Evolutionary conservation across 345 rosid genomes (phyloP), one percentile per base, ranked within the genome.

Genomic region (Eucalyptus caleyi): DNA sequence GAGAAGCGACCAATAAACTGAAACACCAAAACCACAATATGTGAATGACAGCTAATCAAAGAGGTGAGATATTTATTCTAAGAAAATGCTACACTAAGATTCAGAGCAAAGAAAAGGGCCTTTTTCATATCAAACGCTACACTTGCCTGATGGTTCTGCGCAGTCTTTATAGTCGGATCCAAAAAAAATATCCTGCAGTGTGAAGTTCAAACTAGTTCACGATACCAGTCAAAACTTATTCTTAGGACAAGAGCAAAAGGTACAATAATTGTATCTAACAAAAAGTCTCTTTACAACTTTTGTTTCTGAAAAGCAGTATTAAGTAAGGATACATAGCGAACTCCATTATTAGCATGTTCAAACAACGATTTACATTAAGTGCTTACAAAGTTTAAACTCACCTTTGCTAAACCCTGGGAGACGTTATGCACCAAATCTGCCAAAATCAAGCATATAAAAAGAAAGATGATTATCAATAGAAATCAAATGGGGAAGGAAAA

Each of bases 1-100:
- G 40, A 97, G 95, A 44, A 97, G 90, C 16, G 99, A 95, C 99
- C 97, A 97, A 89, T 96, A 94, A 67, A 96, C 99, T 96, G 96
- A 85, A 91, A 89, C 56, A 89, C 23, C 23, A 45, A 82, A 89
- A 34, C 69, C 49, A 90, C 45, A 30, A n/a, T 7, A 50, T 21
- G 53, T 42, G 67, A 34, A 32, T 16, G 83, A 21, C 83, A 77
- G 83, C 27, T 37, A 72, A 72, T 40, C 83, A 77, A 77, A 6
- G 83, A 77, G 16, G 24, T 40, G 85, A 77, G 85, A 77, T 40
- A 77, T 37, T 77, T 65, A 65, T 65, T n/a, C 37, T n/a, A 16
- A n/a, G 34, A 77, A 77, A 40, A 21, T 2, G 30, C 47, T 40
- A 77, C 47, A 11, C 85, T 51, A 86, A 67, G 30, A 51, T 67